Evolutionary conservation across 2,329 filamentous ascomycete species (phyloP).

Genomic region (Ciborinia camelliae): DNA sequence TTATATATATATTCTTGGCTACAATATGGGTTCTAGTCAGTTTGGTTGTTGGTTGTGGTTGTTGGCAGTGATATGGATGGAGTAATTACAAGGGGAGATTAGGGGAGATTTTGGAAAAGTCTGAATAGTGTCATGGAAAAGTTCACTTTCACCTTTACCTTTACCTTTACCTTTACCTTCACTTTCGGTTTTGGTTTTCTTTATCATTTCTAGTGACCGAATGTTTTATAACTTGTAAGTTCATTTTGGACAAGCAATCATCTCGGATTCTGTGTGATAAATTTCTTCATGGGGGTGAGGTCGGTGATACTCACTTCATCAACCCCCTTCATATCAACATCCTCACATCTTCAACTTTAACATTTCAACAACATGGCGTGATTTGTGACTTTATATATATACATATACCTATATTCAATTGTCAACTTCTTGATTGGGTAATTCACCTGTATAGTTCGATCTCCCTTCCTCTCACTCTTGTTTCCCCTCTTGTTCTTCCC

Average conservation of each 20-base stretch:
- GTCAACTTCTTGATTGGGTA: not conserved
- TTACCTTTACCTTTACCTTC: not conserved
- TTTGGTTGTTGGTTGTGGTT: too few species aligned
- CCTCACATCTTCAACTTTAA: not conserved
- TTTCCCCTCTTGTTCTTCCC: not conserved
- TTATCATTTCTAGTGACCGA: not conserved
- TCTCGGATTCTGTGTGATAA: not conserved
- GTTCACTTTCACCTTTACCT: not conserved
- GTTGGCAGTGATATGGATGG: not conserved
- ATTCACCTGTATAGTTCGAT: not conserved
- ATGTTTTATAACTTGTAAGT: not conserved
- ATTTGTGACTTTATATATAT: too few species aligned
- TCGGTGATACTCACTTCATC: not conserved
- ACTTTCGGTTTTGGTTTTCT: not conserved
- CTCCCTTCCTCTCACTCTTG: not conserved
- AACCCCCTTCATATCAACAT: not conserved
- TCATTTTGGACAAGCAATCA: not conserved
- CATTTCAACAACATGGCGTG: rapidly evolving
- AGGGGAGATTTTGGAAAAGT: not conserved
- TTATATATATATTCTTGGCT: not conserved
- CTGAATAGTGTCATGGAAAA: not conserved
- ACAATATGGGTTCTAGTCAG: not conserved
- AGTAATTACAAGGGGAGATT: not conserved
- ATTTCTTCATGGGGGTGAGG: not conserved
- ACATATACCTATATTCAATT: not conserved